Evolutionary conservation across 176 grass and related monocot genomes (phyloP).

Genomic region (Oryza officinalis): DNA sequence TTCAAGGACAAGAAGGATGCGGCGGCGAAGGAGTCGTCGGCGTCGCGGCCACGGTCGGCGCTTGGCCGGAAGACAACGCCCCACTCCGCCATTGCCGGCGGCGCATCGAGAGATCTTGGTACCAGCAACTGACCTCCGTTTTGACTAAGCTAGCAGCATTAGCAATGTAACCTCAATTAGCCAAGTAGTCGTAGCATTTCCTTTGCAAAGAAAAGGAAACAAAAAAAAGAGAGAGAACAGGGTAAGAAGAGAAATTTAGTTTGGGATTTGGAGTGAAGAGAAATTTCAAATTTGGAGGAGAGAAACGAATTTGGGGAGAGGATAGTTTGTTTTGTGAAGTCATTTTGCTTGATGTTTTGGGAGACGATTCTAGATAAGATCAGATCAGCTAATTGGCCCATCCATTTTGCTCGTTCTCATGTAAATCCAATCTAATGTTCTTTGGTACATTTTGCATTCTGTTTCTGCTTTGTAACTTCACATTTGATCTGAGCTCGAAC

Average conservation of each 20-base stretch:
- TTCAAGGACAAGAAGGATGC: conserved; percentile 80
- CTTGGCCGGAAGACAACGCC: conserved; percentile 24
- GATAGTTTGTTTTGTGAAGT: conserved; percentile 15
- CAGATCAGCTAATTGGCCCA: conserved; percentile 31
- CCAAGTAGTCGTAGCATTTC: neutral
- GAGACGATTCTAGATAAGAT: neutral
- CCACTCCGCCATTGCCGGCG: neutral
- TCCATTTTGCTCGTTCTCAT: conserved; percentile 21
- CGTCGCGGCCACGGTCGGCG: conserved; percentile 15
- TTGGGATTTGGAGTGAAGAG: neutral
- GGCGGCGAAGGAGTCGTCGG: conserved; percentile 25
- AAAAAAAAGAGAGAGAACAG: conserved; percentile 35
- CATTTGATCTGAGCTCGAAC: neutral
- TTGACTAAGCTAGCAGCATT: conserved; percentile 25
- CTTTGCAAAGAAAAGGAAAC: neutral
- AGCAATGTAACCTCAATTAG: neutral
- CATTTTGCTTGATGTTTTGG: conserved; percentile 34
- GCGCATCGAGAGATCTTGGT: conserved; percentile 21
- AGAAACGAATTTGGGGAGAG: neutral
- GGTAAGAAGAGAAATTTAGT: neutral
- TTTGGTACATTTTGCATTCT: neutral
- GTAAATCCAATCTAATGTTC: conserved; percentile 36
- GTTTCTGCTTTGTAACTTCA: neutral
- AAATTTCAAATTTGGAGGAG: neutral
- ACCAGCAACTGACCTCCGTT: conserved; percentile 15